Evolutionary conservation across 2,329 filamentous ascomycete species (phyloP), one percentile per base, ranked within the genome.

Genomic region (Colletotrichum trifolii): DNA sequence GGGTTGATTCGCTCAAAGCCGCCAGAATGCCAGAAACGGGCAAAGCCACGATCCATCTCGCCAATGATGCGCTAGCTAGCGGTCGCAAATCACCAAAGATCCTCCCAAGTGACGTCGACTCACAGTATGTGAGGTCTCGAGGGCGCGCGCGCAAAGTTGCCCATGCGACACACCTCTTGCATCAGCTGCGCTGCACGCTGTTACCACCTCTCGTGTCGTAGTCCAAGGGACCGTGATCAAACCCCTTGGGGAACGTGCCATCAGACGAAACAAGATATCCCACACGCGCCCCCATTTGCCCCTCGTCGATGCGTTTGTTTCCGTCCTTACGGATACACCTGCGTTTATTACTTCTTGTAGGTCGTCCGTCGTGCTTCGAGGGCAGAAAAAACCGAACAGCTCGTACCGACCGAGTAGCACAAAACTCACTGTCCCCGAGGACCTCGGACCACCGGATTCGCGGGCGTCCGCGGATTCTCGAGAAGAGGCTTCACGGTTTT

Each of bases 201-300:
- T 39, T 35, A 40, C 17, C 55, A 35, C 42, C 40, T 60, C 35
- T 36, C 17, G 42, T 42, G 11, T 47, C 25, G 33, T 45, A 43
- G 39, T 12, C 17, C 40, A 33, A 12, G 34, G 35, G n/a, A 25
- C n/a, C 45, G 25, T 25, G 33, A 55, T 33, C 15, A 11, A 11
- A 38, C 49, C 56, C 35, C 34, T 10, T 40, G 15, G 57, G 40
- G 57, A 55, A 65, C 62, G 33, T 50, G 33, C 57, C 57, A 55
- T 61, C 62, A 47, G 62, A 65, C 57, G 62, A 65, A 65, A 65
- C 57, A 61, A 55, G 56, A 55, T 33, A 61, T 50, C 49, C 7
- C 43, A 9, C 25, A 33, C 10, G 38, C 39, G 6, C 39, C 50
- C 57, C 25, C 25, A 4, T 25, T 25, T 25, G 25, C 25, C 25